These are phyloP conservation scores for Omphalotus olearius DNA, from an alignment of 1,284 basidiomycete genomes.

Conservation along the genomic window DNA sequence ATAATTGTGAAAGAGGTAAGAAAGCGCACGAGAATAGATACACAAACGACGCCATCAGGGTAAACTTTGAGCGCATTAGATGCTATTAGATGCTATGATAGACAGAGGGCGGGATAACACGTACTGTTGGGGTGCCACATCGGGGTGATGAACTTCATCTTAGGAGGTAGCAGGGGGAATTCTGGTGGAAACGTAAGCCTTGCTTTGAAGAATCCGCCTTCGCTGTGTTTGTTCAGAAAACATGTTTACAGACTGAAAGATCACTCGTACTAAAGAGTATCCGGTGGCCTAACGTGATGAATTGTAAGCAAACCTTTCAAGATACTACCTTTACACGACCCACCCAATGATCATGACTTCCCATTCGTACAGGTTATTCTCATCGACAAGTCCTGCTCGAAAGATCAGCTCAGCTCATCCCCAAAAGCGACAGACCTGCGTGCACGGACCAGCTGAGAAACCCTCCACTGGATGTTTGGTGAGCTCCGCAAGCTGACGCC, in stretches of 20 bases:
- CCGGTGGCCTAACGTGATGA: conserved; percentile 60
- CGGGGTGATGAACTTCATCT: conserved; percentile 91
- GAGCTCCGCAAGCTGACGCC: conserved; percentile 81
- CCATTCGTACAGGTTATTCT: conserved; percentile 92
- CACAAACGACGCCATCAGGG: conserved; percentile 85
- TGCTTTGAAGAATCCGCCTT: conserved; percentile 92
- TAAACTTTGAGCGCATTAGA: conserved; percentile 63
- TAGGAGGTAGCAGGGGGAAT: conserved; percentile 90
- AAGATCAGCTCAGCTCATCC: conserved; percentile 16
- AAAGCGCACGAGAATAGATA: conserved; percentile 85
- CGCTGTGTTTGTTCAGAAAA: conserved; percentile 41
- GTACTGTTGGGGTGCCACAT: conserved; percentile 99
- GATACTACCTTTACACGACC: conserved; percentile 21
- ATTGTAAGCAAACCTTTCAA: conserved; percentile 18
- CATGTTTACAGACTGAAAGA: conserved; percentile 9
- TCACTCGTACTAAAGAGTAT: conserved; percentile 78
- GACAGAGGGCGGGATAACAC: conserved; percentile 21
- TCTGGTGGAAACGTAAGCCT: conserved; percentile 84
- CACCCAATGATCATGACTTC: conserved; percentile 91
- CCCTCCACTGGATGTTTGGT: conserved; percentile 89
- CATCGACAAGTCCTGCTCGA: conserved; percentile 80
- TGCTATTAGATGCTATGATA: conserved; percentile 8
- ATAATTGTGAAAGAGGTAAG: background rate
- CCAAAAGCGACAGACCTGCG: conserved; percentile 20
- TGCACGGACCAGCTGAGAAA: conserved; percentile 77